A percentile compares a stretch with the other conserved stretches of the same genome.
Conservation (phyloP, 1,284 basidiomycete genomes). For the Naganishia albida region DNA sequence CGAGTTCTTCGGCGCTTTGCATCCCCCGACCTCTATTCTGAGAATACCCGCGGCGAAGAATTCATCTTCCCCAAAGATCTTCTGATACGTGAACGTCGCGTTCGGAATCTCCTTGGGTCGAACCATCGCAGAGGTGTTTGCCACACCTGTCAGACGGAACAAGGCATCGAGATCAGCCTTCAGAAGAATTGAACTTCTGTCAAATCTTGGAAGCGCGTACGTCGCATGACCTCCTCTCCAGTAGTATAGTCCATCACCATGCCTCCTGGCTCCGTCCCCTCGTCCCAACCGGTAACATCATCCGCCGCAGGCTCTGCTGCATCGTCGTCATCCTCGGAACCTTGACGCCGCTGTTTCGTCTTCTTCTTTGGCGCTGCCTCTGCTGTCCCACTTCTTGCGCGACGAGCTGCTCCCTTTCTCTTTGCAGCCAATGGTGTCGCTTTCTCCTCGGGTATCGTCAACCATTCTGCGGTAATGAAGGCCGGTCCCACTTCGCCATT, state of each 20-base stretch:
- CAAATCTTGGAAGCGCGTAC: not conserved
- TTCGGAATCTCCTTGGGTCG: slow-evolving; percentile 61
- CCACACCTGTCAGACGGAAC: slow-evolving; percentile 61
- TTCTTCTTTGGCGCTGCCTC: slow-evolving; percentile 47
- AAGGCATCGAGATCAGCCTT: not conserved
- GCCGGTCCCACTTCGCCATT: slow-evolving; percentile 58
- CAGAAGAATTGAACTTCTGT: not conserved
- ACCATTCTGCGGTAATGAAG: slow-evolving; percentile 75
- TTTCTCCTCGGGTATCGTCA: slow-evolving; percentile 71
- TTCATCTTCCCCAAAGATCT: slow-evolving; percentile 89
- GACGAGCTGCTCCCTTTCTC: slow-evolving; percentile 46
- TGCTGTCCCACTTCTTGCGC: slow-evolving; percentile 44
- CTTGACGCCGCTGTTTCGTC: slow-evolving; percentile 36
- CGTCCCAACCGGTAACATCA: slow-evolving; percentile 67
- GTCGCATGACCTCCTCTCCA: slow-evolving; percentile 48
- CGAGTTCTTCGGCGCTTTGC: slow-evolving; percentile 83
- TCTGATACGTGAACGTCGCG: slow-evolving; percentile 80
- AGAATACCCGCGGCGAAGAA: slow-evolving; percentile 89
- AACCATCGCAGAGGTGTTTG: slow-evolving; percentile 69
- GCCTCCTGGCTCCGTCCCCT: slow-evolving; percentile 68
- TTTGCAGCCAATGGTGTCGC: slow-evolving; percentile 61
- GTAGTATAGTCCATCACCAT: slow-evolving; percentile 72
- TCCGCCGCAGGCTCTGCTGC: slow-evolving; percentile 64
- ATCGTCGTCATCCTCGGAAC: slow-evolving; percentile 23
- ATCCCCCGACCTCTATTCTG: slow-evolving; percentile 70